These are phyloP conservation scores for Litsea cubeba DNA, from an alignment of 164 flowering plant species.

Conservation along the genomic window DNA sequence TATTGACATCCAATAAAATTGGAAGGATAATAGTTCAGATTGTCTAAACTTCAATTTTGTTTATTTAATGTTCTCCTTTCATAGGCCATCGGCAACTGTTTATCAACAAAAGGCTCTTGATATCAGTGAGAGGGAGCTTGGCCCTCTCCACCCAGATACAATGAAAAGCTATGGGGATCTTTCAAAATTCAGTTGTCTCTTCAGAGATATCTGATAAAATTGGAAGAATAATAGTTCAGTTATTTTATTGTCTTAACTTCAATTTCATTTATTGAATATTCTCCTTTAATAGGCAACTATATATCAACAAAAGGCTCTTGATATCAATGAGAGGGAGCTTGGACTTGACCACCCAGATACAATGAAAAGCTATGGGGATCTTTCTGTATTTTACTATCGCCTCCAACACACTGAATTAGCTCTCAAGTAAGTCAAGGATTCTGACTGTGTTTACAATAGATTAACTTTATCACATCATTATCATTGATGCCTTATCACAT, in stretches of 20 bases:
- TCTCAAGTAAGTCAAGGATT: conserved; percentile 54
- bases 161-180: conserved; percentile 97
- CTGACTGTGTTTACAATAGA: not conserved
- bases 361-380: conserved; percentile 95
- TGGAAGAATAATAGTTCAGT: not conserved
- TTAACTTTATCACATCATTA: not conserved
- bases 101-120: conserved; percentile 92
- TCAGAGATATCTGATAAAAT: too few species aligned
- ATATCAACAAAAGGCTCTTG: conserved; percentile 92
- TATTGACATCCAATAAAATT: too few species aligned
- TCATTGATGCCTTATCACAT: too few species aligned
- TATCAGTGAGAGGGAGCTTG: conserved; percentile 93
- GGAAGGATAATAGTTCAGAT: not conserved
- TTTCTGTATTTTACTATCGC: conserved; percentile 91
- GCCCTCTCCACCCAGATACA: conserved; percentile 92
- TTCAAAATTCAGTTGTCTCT: conserved; percentile 21
- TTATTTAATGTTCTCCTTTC: conserved; percentile 13
- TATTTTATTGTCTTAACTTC: not conserved
- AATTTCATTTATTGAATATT: conserved; percentile 3
- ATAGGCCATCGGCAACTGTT: conserved; percentile 52
- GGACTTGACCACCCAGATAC: conserved; percentile 97
- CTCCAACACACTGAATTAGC: conserved; percentile 88
- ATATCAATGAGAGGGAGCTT: conserved; percentile 92
- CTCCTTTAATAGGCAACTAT: conserved; percentile 58
- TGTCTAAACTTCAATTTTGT: not conserved